Base-by-base conservation (phyloP, 768 basidiomycete species). In the Fibroporia radiculosa region DNA sequence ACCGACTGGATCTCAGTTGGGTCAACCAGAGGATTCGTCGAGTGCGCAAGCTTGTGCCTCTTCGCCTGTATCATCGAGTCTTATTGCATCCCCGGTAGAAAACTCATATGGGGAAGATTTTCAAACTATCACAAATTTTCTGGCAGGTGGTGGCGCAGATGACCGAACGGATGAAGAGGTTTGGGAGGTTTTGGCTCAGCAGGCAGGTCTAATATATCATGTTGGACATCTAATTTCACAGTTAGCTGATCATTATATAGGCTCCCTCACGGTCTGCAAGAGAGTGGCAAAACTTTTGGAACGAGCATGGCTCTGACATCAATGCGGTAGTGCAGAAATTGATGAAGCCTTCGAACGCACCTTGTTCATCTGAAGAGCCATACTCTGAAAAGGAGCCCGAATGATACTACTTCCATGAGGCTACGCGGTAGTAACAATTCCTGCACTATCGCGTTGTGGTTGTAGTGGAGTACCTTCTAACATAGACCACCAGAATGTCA, bases 111-210 rank as follows among this genome's bases (percentile, higher is more conserved):
- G 7, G 47, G 60, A 68, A 39, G 78, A 82, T 56, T 62, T 82
- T n/a, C 63, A 74, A 14, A 56, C 63, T 3, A 66, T 85, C 28
- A 69, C 73, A 6, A 58, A 60, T 8, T 84, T 81, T 52, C 79
- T 84, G 52, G 74, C 73, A 10, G 67, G 62, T 3, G 69, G 70
- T 10, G 74, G 71, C 31, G 72, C 72, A 10, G 69, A 74, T 3
- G 69, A 72, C 1, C 65, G 69, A 6, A 58, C 63, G 3, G 71
- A 72, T n/a, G 64, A 65, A 19, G 63, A 69, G n/a, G 63, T 80
- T 26, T 85, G 80, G 77, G 64, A 60, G 37, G 64, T 59, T 32
- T 57, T 86, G 34, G 64, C 65, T 32, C 56, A 59, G 42, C 61
- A 72, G 64, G 83, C 78, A 48, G 38, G 67, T 59, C n/a, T 13